Conservation (phyloP, 352 stramenopile genomes). For the Globisporangium carolinianum region DNA sequence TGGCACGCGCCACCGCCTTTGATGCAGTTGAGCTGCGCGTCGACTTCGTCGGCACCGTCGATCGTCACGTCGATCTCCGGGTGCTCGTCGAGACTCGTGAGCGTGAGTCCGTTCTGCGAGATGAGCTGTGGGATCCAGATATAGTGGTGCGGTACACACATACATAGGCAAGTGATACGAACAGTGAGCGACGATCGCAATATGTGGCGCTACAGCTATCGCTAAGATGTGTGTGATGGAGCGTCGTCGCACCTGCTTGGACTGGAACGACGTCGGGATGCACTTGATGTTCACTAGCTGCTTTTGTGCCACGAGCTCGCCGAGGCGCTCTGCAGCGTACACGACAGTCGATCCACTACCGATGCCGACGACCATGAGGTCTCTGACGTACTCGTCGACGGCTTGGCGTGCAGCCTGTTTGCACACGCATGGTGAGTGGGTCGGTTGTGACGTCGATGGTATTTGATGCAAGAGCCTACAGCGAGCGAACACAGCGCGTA, state of each 20-base stretch:
- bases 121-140: slow-evolving; percentile 58
- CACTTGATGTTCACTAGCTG: slow-evolving; percentile 93
- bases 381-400: slow-evolving; percentile 90
- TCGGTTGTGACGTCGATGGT: too few relatives aligned
- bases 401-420: slow-evolving; percentile 68
- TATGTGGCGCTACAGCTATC: too few relatives aligned
- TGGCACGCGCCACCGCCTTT: slow-evolving; percentile 97
- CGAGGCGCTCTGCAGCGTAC: slow-evolving; percentile 96
- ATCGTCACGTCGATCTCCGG: slow-evolving; percentile 97
- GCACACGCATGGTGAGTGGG: background rate
- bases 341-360: slow-evolving; percentile 98
- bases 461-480: too few relatives aligned
- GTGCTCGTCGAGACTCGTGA: slow-evolving; percentile 77
- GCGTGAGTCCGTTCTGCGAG: slow-evolving; percentile 59
- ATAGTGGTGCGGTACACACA: too few relatives aligned
- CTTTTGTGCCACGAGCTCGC: slow-evolving; percentile 85
- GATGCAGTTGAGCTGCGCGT: slow-evolving; percentile 96
- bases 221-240: too few relatives aligned
- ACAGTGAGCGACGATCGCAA: too few relatives aligned
- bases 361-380: slow-evolving; percentile 96
- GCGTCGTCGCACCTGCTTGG: slow-evolving; percentile 70
- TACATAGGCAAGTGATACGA: too few relatives aligned
- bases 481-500: background rate
- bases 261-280: slow-evolving; percentile 97
- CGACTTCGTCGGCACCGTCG: slow-evolving; percentile 97